phyloP scores from a whole-genome alignment of 139 green algal species.

The Ulvella scutata region DNA sequence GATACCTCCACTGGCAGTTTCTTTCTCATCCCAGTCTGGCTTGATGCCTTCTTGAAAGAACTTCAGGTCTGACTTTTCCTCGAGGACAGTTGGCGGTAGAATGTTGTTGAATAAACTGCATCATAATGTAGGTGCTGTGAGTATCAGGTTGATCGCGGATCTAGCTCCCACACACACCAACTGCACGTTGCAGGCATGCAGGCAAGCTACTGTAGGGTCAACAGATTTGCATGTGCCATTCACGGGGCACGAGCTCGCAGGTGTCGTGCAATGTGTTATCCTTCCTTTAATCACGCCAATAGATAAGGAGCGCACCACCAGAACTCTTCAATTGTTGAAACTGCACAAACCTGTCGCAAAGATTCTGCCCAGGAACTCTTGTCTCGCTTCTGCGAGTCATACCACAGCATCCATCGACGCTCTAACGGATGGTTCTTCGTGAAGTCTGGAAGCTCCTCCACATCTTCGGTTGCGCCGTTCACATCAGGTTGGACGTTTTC shows the following conservation, averaged over 20 bases:
- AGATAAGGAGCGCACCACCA: constrained; percentile 73
- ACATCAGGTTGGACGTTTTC: neutral
- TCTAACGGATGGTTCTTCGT: constrained; percentile 73
- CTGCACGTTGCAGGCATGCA: too few relatives aligned
- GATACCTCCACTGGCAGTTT: constrained; percentile 70
- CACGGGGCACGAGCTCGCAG: neutral
- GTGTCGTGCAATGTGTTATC: neutral
- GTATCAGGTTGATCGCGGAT: too few relatives aligned
- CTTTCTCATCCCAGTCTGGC: constrained; percentile 96
- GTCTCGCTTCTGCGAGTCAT: constrained; percentile 40
- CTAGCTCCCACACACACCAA: too few relatives aligned
- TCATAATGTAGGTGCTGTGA: too few relatives aligned
- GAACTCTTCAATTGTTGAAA: constrained; percentile 96
- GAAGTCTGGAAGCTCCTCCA: constrained; percentile 27
- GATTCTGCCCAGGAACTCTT: neutral
- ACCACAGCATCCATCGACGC: constrained; percentile 88
- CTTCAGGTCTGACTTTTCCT: constrained; percentile 74
- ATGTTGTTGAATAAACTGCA: constrained; percentile 98
- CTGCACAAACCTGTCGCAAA: constrained; percentile 79
- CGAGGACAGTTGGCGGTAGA: constrained; percentile 71
- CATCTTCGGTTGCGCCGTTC: neutral
- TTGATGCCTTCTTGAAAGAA: constrained; percentile 95
- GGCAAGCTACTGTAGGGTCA: too few relatives aligned
- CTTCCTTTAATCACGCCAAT: neutral
- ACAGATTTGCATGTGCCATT: too few relatives aligned